Conservation (phyloP, 2,329 filamentous ascomycete genomes). For the Ceratocystis colombiana region DNA sequence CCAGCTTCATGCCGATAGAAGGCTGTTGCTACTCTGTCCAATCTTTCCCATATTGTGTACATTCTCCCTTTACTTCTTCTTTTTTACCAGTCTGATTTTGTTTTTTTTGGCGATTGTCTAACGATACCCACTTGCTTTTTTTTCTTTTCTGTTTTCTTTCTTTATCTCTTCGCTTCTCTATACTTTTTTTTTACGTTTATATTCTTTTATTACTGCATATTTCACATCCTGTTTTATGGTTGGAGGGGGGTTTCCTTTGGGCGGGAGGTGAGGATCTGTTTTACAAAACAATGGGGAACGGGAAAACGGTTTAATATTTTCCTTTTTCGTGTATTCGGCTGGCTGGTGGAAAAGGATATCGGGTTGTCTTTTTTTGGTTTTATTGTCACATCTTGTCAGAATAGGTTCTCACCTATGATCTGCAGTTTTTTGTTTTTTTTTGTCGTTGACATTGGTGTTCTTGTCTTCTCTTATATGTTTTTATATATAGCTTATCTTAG, state of each 20-base stretch:
- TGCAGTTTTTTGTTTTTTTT: conserved; percentile 4
- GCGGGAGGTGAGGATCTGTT: too few relatives aligned
- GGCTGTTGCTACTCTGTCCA: not conserved
- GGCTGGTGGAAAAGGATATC: too few relatives aligned
- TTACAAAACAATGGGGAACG: too few relatives aligned
- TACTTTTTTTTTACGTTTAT: conserved; percentile 7
- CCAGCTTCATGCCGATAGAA: conserved; percentile 14
- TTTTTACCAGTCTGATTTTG: conserved; percentile 6
- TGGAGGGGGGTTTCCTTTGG: too few relatives aligned
- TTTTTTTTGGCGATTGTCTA: conserved; percentile 8
- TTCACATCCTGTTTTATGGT: not conserved
- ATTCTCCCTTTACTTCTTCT: conserved; percentile 1
- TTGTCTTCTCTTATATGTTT: too few relatives aligned
- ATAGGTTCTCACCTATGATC: not conserved
- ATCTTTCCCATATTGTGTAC: not conserved
- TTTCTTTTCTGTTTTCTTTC: conserved; percentile 14
- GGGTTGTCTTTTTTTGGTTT: conserved; percentile 7
- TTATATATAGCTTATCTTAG: not conserved
- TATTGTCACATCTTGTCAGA: not conserved
- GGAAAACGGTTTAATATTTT: not conserved
- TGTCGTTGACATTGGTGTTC: not conserved
- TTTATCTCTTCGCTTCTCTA: conserved; percentile 9
- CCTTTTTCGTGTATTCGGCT: not conserved
- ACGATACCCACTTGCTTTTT: conserved; percentile 14
- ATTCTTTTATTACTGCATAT: conserved; percentile 10